Conservation (phyloP, 257 asterid species). For the Primulina eburnea region DNA sequence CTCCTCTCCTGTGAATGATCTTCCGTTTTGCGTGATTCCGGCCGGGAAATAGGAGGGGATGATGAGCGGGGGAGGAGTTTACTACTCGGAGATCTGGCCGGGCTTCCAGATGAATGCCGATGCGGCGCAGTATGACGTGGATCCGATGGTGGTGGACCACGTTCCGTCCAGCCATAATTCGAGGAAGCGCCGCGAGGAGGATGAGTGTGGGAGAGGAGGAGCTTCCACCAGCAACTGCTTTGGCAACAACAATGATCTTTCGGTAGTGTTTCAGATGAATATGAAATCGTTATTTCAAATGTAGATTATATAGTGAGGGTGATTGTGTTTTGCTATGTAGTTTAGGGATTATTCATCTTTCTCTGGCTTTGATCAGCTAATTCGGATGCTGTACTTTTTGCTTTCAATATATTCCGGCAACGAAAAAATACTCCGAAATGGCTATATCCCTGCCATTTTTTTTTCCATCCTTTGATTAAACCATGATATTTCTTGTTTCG, state of each 20-base stretch:
- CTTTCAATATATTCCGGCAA: too few relatives aligned
- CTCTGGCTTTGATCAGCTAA: too few relatives aligned
- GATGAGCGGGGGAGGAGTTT: slow-evolving; percentile 32
- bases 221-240: slow-evolving; percentile 47
- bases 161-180: slow-evolving; percentile 35
- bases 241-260: slow-evolving; percentile 9
- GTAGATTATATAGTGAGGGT: not conserved
- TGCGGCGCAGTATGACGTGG: slow-evolving; percentile 41
- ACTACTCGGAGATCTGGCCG: slow-evolving; percentile 62
- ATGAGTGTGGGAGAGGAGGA: slow-evolving; percentile 37
- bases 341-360: too few relatives aligned
- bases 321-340: not conserved
- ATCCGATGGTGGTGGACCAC: slow-evolving; percentile 49
- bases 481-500: not conserved
- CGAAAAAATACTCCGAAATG: not conserved
- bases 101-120: slow-evolving; percentile 39
- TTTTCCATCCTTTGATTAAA: not conserved
- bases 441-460: not conserved
- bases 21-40: slow-evolving; percentile 31
- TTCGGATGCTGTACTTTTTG: too few relatives aligned
- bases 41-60: slow-evolving; percentile 15
- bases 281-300: too few relatives aligned
- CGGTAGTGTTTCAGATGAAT: slow-evolving; percentile 29
- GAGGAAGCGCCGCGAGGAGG: slow-evolving; percentile 53
- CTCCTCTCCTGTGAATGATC: slow-evolving; percentile 29